A percentile compares a stretch with the other conserved stretches of the same genome.
These are phyloP conservation scores for Diaporthe eres DNA, from an alignment of 2,329 filamentous ascomycete species.

Conservation along the genomic window DNA sequence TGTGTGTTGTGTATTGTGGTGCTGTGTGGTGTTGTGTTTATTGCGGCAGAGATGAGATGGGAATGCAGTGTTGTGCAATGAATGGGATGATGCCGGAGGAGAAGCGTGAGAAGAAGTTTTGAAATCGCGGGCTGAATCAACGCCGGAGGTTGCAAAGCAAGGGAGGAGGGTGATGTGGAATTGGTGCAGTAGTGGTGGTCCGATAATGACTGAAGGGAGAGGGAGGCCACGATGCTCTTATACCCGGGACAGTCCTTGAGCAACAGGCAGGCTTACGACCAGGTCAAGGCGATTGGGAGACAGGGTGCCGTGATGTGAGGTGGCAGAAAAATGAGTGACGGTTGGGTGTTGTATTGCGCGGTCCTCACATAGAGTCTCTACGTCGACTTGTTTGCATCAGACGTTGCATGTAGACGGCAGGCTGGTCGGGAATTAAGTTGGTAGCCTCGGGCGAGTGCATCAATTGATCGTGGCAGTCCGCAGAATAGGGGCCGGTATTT, in stretches of 20 bases:
- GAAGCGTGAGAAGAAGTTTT: background rate
- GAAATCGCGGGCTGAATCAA: constrained; percentile 22
- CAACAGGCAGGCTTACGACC: constrained; percentile 33
- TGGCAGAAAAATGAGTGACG: constrained; percentile 29
- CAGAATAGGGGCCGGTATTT: constrained; percentile 40
- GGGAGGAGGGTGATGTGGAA: constrained; percentile 17
- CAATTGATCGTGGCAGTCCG: constrained; percentile 21
- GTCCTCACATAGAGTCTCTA: constrained; percentile 35
- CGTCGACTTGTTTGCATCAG: constrained; percentile 35
- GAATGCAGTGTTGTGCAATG: background rate
- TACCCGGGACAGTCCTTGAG: constrained; percentile 35
- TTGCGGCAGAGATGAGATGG: background rate
- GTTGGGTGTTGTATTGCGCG: constrained; percentile 34
- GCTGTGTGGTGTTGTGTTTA: background rate
- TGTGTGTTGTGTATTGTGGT: background rate
- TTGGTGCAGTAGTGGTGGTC: constrained; percentile 13
- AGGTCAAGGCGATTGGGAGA: constrained; percentile 11
- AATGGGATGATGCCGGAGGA: background rate
- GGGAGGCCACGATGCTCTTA: constrained; percentile 40
- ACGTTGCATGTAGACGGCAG: constrained; percentile 42
- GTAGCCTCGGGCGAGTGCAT: constrained; percentile 40
- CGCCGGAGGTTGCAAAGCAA: constrained; percentile 10
- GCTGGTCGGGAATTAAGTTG: constrained; percentile 38
- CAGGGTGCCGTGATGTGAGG: constrained; percentile 20
- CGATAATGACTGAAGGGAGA: constrained; percentile 30